Conservation (phyloP, 2,329 filamentous ascomycete genomes). For the Pestalotiopsis sp. region DNA sequence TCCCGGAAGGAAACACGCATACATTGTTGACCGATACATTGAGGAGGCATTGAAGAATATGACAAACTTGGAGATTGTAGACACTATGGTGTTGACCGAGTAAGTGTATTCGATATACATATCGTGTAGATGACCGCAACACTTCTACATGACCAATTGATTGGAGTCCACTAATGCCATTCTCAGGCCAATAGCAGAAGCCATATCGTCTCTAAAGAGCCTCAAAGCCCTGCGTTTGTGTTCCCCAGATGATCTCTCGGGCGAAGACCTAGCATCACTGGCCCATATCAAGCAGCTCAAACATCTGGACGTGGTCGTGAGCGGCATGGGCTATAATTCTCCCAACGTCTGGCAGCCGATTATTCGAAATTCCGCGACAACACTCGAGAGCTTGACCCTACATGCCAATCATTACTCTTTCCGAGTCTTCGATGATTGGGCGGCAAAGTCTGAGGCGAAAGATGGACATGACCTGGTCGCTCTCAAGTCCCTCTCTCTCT, state of each 20-base stretch:
- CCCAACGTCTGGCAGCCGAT: not conserved
- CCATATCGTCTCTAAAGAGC: slow-evolving; percentile 8
- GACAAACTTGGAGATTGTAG: slow-evolving; percentile 8
- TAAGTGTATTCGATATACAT: not conserved
- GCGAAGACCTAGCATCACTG: not conserved
- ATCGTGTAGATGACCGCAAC: not conserved
- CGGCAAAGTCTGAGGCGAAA: not conserved
- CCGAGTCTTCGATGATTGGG: not conserved
- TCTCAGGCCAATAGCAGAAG: slow-evolving; percentile 3
- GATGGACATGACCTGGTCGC: not conserved
- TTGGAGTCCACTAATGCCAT: not conserved
- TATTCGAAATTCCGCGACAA: slow-evolving; percentile 8
- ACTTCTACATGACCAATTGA: not conserved
- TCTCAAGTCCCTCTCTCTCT: not conserved
- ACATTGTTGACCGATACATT: slow-evolving; percentile 11
- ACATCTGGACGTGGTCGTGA: not conserved
- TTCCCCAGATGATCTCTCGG: too few relatives aligned
- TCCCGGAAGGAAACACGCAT: slow-evolving; percentile 12
- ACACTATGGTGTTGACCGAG: slow-evolving; percentile 2
- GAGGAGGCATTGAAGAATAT: slow-evolving; percentile 12
- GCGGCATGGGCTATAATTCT: too few relatives aligned
- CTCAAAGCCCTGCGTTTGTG: slow-evolving; percentile 8
- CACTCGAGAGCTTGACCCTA: slow-evolving; percentile 6
- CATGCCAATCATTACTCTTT: not conserved
- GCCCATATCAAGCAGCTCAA: slow-evolving; percentile 6